A percentile compares a stretch with the other conserved stretches of the same genome.
Conservation (phyloP, 2,329 filamentous ascomycete species). For the Claviceps sp. region DNA sequence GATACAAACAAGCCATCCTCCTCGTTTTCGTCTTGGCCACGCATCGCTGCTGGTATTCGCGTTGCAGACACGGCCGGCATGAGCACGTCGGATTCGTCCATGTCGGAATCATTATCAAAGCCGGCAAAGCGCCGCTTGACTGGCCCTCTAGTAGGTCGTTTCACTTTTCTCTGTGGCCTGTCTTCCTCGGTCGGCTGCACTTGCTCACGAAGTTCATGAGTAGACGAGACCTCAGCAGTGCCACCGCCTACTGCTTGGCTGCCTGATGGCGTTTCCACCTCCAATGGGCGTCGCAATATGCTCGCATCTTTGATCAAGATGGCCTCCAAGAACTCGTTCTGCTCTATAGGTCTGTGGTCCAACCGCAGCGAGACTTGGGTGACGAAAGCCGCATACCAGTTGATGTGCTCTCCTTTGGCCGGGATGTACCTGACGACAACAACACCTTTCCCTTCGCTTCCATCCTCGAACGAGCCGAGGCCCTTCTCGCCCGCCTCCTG, state of each 20-base stretch:
- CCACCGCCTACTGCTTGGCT: slow-evolving; percentile 9
- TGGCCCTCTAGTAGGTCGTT: slow-evolving; percentile 22
- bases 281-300: slow-evolving; percentile 54
- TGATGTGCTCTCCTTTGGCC: slow-evolving; percentile 36
- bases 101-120: slow-evolving; percentile 42
- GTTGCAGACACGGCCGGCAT: slow-evolving; percentile 4
- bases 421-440: slow-evolving; percentile 64
- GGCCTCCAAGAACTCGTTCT: slow-evolving; percentile 83
- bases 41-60: slow-evolving; percentile 2
- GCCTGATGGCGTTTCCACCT: slow-evolving; percentile 26
- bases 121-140: slow-evolving; percentile 54
- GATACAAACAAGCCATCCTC: slow-evolving; percentile 44
- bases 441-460: slow-evolving; percentile 54
- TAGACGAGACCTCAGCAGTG: neutral
- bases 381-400: slow-evolving; percentile 60
- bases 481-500: slow-evolving; percentile 62
- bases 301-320: slow-evolving; percentile 71
- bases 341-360: slow-evolving; percentile 72
- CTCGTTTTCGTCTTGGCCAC: slow-evolving; percentile 11
- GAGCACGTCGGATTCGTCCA: slow-evolving; percentile 17
- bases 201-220: slow-evolving; percentile 1
- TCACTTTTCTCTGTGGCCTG: slow-evolving; percentile 1
- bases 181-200: slow-evolving; percentile 3
- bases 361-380: slow-evolving; percentile 56
- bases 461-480: slow-evolving; percentile 48